phyloP scores from a whole-genome alignment of 257 asterid species.

The Linderniella brevidens region DNA sequence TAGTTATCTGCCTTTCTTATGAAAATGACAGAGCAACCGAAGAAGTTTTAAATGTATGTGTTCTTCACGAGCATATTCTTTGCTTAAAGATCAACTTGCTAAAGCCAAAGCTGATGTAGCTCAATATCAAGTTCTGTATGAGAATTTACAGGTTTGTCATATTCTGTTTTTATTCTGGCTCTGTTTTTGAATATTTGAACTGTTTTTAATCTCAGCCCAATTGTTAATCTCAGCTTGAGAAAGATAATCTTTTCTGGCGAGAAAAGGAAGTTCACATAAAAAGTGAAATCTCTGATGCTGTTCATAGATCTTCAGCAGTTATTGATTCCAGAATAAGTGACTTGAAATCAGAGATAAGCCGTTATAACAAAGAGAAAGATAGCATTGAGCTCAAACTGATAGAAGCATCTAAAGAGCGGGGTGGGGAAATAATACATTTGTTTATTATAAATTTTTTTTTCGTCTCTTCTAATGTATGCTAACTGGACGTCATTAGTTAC shows the following conservation, averaged over 20 bases:
- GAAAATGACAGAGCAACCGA: slow-evolving; percentile 52
- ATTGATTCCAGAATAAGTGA: slow-evolving; percentile 61
- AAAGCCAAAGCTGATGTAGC: slow-evolving; percentile 60
- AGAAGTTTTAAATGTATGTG: slow-evolving; percentile 55
- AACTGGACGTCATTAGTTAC: slow-evolving; percentile 15
- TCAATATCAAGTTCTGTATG: slow-evolving; percentile 59
- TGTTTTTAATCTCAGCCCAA: slow-evolving; percentile 10
- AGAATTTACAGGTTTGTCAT: slow-evolving; percentile 80
- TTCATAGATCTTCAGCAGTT: slow-evolving; percentile 54
- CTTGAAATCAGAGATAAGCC: slow-evolving; percentile 53
- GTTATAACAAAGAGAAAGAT: slow-evolving; percentile 33
- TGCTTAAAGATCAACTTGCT: slow-evolving; percentile 58
- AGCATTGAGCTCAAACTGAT: slow-evolving; percentile 45
- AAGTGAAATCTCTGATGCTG: slow-evolving; percentile 63
- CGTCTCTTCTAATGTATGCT: slow-evolving; percentile 4
- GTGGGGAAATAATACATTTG: slow-evolving; percentile 20
- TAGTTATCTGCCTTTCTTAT: slow-evolving; percentile 11
- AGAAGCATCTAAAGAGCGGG: slow-evolving; percentile 71
- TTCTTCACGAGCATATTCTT: slow-evolving; percentile 57
- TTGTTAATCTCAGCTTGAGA: slow-evolving; percentile 44
- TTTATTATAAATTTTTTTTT: slow-evolving; percentile 1
- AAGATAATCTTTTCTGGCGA: slow-evolving; percentile 74
- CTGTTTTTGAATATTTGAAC: not conserved
- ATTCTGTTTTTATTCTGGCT: not conserved
- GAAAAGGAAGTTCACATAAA: slow-evolving; percentile 66